These are phyloP conservation scores for Magnolia kwangsiensis DNA, from an alignment of 164 flowering plant genomes.

Conservation along the genomic window DNA sequence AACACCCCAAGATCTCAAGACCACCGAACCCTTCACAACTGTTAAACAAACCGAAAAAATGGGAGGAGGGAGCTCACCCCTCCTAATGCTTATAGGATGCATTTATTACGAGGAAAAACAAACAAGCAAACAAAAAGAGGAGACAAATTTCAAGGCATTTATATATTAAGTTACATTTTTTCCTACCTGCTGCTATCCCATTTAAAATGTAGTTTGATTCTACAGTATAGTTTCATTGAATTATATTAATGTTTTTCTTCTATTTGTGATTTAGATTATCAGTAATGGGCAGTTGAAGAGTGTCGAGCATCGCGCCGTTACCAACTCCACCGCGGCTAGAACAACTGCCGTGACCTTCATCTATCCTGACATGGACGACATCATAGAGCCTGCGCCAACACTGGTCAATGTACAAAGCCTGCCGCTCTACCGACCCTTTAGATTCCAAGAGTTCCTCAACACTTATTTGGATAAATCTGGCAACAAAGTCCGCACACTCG, in stretches of 20 bases:
- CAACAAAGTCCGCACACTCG: background rate
- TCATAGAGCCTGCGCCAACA: conserved; percentile 23
- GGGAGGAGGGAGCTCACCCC: no score
- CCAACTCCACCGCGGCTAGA: conserved; percentile 20
- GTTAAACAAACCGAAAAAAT: no score
- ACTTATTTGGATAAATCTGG: background rate
- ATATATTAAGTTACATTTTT: background rate
- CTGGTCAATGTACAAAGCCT: conserved; percentile 15
- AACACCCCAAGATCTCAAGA: no score
- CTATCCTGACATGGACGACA: conserved; percentile 14
- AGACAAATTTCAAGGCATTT: background rate
- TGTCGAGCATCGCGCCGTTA: conserved; percentile 38
- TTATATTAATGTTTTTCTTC: background rate
- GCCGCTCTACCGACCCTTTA: conserved; percentile 17
- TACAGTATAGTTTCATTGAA: background rate
- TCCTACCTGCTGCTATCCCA: background rate
- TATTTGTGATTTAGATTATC: conserved; percentile 18
- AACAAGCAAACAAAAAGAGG: background rate
- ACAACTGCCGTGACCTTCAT: conserved; percentile 24
- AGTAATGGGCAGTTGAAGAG: conserved; percentile 34
- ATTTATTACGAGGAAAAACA: background rate
- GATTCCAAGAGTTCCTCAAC: conserved; percentile 17
- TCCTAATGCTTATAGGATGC: no score
- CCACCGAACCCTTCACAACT: no score
- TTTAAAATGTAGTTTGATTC: background rate